Evolutionary conservation across 768 basidiomycete species (phyloP), one percentile per base, ranked within the genome.

Genomic region (Pulveroboletus sp.): DNA sequence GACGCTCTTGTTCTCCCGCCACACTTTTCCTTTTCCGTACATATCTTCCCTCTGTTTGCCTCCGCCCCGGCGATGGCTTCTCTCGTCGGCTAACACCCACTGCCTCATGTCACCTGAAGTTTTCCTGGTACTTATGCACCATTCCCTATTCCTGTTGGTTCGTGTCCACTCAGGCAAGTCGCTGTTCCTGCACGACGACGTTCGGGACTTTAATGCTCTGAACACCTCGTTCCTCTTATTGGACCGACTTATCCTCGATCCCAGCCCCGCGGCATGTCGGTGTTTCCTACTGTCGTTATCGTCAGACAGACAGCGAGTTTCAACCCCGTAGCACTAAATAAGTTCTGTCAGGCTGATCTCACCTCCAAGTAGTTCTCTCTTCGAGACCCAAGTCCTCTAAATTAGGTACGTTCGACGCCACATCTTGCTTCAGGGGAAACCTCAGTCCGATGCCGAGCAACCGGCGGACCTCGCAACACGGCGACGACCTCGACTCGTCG

Each of bases 11-110:
- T 53, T 59, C 41, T 27, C 35, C 13, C 18, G 38, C 53, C 55
- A 50, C 47, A 36, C 14, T 8, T 54, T 47, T 15, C 52, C 53
- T 48, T 59, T 59, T 59, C n/a, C 27, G 41, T 43, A 17, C 17
- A 21, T 7, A 5, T 9, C 24, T 35, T 5, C 13, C 17, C 21
- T 49, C 51, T 54, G 15, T 52, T 54, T 59, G 55, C 56, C 44
- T 57, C 62, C 56, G 50, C 43, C 31, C 57, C 57, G 54, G 62
- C 50, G 47, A 41, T 51, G 52, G 35, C 33, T 42, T 35, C 35
- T 18, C 32, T 43, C 30, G 44, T 58, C 59, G 59, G 59, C 51
- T 64, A 62, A 64, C 41, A 36, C 15, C 43, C 49, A 36, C 52
- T 27, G 53, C 53, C 53, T 53, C 50, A 38, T 62, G 50, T 45